Percentiles rank a stretch among this genome's conserved stretches.
These are phyloP conservation scores for Pachyrhizus erosus DNA, from an alignment of 306 rosid species.

Conservation along the genomic window DNA sequence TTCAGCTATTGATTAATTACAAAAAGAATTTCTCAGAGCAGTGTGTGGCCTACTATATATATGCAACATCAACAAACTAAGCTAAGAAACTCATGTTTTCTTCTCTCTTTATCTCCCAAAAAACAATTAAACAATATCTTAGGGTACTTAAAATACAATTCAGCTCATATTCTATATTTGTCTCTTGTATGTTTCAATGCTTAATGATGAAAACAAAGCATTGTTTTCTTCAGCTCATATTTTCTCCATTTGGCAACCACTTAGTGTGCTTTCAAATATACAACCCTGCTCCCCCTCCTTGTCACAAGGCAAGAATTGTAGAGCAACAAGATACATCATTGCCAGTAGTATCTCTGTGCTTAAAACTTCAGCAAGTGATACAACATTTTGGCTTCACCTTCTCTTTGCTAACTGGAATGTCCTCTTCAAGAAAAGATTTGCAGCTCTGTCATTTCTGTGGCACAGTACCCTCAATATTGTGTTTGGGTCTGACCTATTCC, in stretches of 20 bases:
- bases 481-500: constrained; percentile 89
- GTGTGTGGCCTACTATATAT: constrained; percentile 7
- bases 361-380: constrained; percentile 31
- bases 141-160: constrained; percentile 16
- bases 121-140: constrained; percentile 43
- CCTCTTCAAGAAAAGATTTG: constrained; percentile 84
- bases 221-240: constrained; percentile 13
- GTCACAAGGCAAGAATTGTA: constrained; percentile 25
- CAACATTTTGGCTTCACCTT: constrained; percentile 47
- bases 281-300: not conserved
- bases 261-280: not conserved
- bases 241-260: constrained; percentile 14
- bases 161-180: constrained; percentile 30
- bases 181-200: constrained; percentile 26
- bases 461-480: constrained; percentile 90
- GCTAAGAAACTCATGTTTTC: constrained; percentile 23
- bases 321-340: constrained; percentile 11
- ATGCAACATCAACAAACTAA: constrained; percentile 44
- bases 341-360: constrained; percentile 26
- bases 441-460: constrained; percentile 73
- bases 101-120: constrained; percentile 26
- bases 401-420: constrained; percentile 86
- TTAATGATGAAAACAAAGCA: constrained; percentile 26
- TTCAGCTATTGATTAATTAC: constrained; percentile 1
- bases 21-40: constrained; percentile 13